A percentile compares a stretch with the other conserved stretches of the same genome.
Evolutionary conservation across 208 protist genomes (phyloP).

Genomic region (Balamuthia mandrillaris): DNA sequence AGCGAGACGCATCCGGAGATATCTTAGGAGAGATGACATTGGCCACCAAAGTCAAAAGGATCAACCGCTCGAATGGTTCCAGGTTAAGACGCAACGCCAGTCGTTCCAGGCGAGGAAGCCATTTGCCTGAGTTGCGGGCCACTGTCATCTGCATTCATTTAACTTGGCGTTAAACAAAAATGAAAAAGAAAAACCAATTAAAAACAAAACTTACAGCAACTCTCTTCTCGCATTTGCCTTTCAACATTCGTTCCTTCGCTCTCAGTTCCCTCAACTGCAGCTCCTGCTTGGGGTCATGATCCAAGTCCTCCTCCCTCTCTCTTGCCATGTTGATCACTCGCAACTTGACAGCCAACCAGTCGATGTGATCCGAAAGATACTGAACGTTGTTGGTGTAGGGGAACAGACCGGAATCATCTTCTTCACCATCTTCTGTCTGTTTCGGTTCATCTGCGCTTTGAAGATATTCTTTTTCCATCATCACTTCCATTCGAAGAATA

Average conservation of each 20-base stretch:
- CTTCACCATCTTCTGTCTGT: no score
- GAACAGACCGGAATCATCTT: not conserved
- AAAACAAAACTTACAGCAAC: no score
- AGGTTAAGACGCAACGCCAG: not conserved
- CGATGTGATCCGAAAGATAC: no score
- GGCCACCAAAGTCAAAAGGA: conserved; percentile 19
- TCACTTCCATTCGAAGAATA: not conserved
- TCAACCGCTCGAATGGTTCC: conserved; percentile 26
- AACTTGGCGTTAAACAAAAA: not conserved
- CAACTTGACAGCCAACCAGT: not conserved
- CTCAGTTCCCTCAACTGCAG: not conserved
- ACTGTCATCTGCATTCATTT: not conserved
- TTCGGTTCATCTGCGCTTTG: no score
- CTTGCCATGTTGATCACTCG: no score
- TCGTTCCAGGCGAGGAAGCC: conserved; percentile 33
- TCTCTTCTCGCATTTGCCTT: not conserved
- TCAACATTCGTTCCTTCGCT: not conserved
- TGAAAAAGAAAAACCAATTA: no score
- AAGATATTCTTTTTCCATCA: not conserved
- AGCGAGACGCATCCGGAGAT: not conserved
- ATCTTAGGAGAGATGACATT: not conserved
- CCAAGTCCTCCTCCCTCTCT: no score
- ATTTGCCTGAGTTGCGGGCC: not conserved
- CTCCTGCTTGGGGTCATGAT: conserved; percentile 7
- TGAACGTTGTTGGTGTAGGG: not conserved